These are phyloP conservation scores for Suillus sp. DNA, from an alignment of 768 basidiomycete genomes.

Conservation along the genomic window DNA sequence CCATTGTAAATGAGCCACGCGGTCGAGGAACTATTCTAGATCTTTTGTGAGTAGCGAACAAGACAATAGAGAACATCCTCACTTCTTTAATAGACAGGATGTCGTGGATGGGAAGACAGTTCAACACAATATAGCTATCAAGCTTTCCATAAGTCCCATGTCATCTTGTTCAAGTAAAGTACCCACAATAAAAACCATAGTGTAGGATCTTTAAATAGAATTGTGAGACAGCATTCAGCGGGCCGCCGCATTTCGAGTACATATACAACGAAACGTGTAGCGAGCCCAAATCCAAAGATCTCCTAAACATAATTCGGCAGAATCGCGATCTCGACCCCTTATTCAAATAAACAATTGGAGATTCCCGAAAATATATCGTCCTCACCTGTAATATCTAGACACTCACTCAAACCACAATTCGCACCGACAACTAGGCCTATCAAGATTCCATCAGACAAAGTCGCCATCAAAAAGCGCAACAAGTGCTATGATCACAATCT, in stretches of 20 bases:
- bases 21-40: background rate
- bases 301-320: background rate
- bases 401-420: background rate
- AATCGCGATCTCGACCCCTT: too few species aligned
- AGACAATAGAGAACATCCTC: background rate
- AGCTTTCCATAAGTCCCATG: background rate
- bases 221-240: background rate
- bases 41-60: background rate
- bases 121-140: background rate
- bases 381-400: background rate
- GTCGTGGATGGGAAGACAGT: background rate
- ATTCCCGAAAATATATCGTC: background rate
- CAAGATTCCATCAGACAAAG: background rate
- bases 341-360: background rate
- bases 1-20: background rate
- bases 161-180: background rate
- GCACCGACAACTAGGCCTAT: too few species aligned
- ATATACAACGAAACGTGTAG: background rate
- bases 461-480: conserved; percentile 1
- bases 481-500: background rate
- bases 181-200: background rate
- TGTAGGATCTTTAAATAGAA: background rate
- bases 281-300: background rate
- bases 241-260: background rate
- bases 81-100: background rate